phyloP scores from a whole-genome alignment of 2,329 filamentous ascomycete species.

The Trichoderma sp. region DNA sequence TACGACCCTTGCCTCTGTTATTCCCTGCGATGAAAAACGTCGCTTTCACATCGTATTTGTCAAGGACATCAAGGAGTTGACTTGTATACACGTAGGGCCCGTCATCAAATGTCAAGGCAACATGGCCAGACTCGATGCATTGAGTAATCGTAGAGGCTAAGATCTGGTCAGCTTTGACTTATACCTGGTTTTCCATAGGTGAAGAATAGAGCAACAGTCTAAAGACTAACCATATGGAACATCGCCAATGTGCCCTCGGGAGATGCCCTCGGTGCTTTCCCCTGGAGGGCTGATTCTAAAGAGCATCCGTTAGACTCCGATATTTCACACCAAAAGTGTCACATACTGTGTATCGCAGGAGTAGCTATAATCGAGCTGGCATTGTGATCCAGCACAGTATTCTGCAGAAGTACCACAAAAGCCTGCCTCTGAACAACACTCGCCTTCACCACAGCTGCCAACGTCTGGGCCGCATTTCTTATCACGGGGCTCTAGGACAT shows the following conservation, averaged over 20 bases:
- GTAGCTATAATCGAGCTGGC: conserved; percentile 44
- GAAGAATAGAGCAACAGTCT: not conserved
- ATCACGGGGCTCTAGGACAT: not conserved
- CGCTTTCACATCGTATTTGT: conserved; percentile 37
- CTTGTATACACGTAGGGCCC: conserved; percentile 48
- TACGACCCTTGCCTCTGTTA: conserved; percentile 44
- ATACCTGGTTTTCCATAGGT: not conserved
- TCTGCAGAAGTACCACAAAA: conserved; percentile 41
- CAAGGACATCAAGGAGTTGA: conserved; percentile 44
- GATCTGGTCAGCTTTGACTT: not conserved
- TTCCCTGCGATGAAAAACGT: conserved; percentile 49
- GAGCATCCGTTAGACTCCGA: not conserved
- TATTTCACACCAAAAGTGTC: not conserved
- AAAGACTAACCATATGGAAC: conserved; percentile 42
- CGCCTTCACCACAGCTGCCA: conserved; percentile 38
- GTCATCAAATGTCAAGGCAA: conserved; percentile 52
- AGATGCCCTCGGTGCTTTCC: conserved; percentile 35
- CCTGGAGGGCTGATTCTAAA: conserved; percentile 38
- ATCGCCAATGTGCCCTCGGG: conserved; percentile 37
- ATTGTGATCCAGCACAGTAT: conserved; percentile 42
- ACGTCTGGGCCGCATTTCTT: conserved; percentile 38
- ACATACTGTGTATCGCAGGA: conserved; percentile 47
- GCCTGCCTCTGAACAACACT: conserved; percentile 43
- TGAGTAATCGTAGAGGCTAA: conserved; percentile 40
- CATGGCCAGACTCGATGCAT: conserved; percentile 39